Percentiles rank a stretch among this genome's conserved stretches.
Evolutionary conservation across 345 rosid genomes (phyloP).

Genomic region (Clausena lansium): DNA sequence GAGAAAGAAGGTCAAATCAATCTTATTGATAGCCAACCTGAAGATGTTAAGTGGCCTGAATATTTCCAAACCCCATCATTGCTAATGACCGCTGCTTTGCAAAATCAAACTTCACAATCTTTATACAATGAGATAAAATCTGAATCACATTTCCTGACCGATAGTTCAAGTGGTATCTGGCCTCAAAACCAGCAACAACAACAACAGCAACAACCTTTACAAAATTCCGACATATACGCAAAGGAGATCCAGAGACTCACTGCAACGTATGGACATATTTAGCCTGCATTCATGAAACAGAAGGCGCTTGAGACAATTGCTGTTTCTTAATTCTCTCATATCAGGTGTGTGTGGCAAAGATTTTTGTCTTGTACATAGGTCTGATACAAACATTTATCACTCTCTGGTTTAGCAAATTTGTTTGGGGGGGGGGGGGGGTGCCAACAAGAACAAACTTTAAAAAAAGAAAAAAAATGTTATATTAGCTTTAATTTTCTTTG

Average conservation of each 20-base stretch:
- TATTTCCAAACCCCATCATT: slow-evolving; percentile 46
- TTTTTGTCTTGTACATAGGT: slow-evolving; percentile 27
- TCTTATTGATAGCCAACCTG: slow-evolving; percentile 32
- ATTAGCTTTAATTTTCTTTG: slow-evolving; percentile 10
- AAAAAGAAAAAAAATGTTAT: slow-evolving; percentile 13
- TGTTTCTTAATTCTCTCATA: slow-evolving; percentile 12
- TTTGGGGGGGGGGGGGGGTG: neutral
- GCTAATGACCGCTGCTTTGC: slow-evolving; percentile 52
- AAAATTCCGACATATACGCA: slow-evolving; percentile 30
- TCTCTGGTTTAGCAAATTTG: slow-evolving; percentile 25
- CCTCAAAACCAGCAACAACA: slow-evolving; percentile 48
- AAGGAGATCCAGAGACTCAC: slow-evolving; percentile 40
- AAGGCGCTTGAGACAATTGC: slow-evolving; percentile 7
- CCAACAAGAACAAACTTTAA: neutral
- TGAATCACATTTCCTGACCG: slow-evolving; percentile 52
- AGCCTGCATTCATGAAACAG: slow-evolving; percentile 7
- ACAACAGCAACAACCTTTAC: slow-evolving; percentile 44
- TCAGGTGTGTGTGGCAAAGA: slow-evolving; percentile 29
- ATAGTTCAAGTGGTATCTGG: slow-evolving; percentile 48
- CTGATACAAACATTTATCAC: slow-evolving; percentile 34
- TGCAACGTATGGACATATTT: slow-evolving; percentile 38
- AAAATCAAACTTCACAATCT: slow-evolving; percentile 55
- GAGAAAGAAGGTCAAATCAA: slow-evolving; percentile 43
- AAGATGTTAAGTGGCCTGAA: slow-evolving; percentile 48
- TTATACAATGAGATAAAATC: slow-evolving; percentile 65